Base-by-base conservation (phyloP, 805 yeast species). In the Saccharomycopsis guyanensis region DNA sequence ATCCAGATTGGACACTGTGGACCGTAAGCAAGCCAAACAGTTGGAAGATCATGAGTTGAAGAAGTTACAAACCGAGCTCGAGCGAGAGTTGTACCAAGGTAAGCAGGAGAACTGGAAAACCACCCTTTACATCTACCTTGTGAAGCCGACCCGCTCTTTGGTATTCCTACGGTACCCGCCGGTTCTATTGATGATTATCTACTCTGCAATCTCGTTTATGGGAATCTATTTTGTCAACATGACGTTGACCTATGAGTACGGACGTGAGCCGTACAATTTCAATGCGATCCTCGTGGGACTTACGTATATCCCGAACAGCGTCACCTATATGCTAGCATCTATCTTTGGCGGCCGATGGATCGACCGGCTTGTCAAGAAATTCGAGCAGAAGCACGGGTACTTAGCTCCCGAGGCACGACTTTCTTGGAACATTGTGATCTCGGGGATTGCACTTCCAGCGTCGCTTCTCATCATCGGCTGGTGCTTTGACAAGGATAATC, bases 311-410 rank as follows among this genome's bases (percentile, higher is more conserved):
- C 95, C 96, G 32, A 86, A 86, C 60, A 85, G 95, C 0, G 74
- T 85, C 22, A 76, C 89, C 0, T 86, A 86, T 57, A 63, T 86
- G 32, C 54, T 81, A 40, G 91, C 94, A 0, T 80, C 91, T 0
- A 64, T 87, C n/a, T 68, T 75, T 51, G 94, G 94, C 32, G 96
- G 96, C 2, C 71, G 70, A 51, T 86, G 91, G 83, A 79, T 78
- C 44, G 96, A 86, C 60, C 59, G 64, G 38, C 64, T 85, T 36
- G 60, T 85, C 32, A 67, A 65, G 38, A 67, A 75, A 40, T 78
- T 77, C 42, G 70, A 72, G 45, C 62, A 65, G 43, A 77, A 81
- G 53, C 73, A 82, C 54, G 93, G 93, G 0, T 72, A 71, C 32
- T 57, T 78, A 27, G 75, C 76, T 2, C 93, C 95, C 0, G 95